phyloP scores from a whole-genome alignment of 768 basidiomycete genomes.

The Mrakia frigida region DNA sequence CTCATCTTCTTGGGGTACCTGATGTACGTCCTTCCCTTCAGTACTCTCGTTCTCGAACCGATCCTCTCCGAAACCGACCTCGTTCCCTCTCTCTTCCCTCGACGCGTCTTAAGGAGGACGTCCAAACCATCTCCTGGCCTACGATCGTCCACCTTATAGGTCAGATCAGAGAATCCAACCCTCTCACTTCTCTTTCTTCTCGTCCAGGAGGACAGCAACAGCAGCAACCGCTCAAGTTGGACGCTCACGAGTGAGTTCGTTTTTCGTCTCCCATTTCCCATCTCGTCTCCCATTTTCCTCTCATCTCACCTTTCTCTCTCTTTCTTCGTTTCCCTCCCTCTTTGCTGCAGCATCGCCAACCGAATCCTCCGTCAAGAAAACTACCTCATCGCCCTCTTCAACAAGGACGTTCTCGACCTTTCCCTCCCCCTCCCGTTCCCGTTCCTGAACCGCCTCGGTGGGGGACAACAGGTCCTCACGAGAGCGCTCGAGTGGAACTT shows the following conservation, averaged over 20 bases:
- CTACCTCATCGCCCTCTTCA: slow-evolving; percentile 94
- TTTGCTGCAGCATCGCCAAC: slow-evolving; percentile 34
- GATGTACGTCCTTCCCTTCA: slow-evolving; percentile 57
- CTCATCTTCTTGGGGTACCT: slow-evolving; percentile 84
- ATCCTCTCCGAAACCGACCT: too few relatives aligned
- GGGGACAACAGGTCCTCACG: slow-evolving; percentile 54
- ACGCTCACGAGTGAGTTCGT: slow-evolving; percentile 83
- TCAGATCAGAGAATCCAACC: slow-evolving; percentile 85
- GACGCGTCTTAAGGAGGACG: slow-evolving; percentile 65
- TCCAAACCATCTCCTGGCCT: slow-evolving; percentile 95
- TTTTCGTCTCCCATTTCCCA: neutral
- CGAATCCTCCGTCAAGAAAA: slow-evolving; percentile 98
- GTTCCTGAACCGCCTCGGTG: too few relatives aligned
- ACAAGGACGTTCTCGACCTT: slow-evolving; percentile 89
- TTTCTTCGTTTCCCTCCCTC: too few relatives aligned
- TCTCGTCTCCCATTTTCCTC: neutral
- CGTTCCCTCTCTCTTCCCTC: slow-evolving; percentile 26
- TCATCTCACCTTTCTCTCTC: neutral
- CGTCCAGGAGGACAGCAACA: too few relatives aligned
- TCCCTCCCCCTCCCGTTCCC: slow-evolving; percentile 57
- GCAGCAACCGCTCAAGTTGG: slow-evolving; percentile 63
- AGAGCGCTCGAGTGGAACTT: slow-evolving; percentile 96
- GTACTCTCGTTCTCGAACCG: neutral
- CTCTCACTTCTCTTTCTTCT: slow-evolving; percentile 63
- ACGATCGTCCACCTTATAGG: slow-evolving; percentile 87